A percentile compares a stretch with the other conserved stretches of the same genome.
Conservation (phyloP, 257 asterid genomes). For the Rehmannia glutinosa region DNA sequence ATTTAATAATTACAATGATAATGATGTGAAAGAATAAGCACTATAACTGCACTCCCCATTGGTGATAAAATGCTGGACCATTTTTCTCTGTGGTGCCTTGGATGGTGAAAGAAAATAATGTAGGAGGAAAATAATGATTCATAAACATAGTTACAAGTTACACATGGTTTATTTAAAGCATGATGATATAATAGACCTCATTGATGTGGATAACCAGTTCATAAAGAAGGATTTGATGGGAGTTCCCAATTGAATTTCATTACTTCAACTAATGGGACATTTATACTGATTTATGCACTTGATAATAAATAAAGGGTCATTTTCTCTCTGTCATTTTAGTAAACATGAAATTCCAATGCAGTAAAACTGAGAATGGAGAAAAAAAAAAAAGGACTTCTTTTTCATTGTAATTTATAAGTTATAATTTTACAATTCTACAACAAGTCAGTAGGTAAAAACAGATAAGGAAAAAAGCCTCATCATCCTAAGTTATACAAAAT, state of each 20-base stretch:
- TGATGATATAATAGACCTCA: background rate
- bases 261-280: background rate
- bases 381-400: background rate
- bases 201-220: constrained; percentile 10
- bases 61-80: constrained; percentile 33
- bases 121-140: background rate
- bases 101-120: constrained; percentile 15
- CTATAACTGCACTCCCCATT: constrained; percentile 7
- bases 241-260: background rate
- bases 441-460: constrained; percentile 22
- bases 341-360: background rate
- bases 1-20: constrained; percentile 8
- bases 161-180: background rate
- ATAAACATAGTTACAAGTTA: background rate
- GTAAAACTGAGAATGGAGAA: background rate
- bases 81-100: background rate
- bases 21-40: constrained; percentile 10
- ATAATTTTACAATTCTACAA: constrained; percentile 29
- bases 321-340: background rate
- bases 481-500: constrained; percentile 44
- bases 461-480: constrained; percentile 40
- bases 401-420: constrained; percentile 18
- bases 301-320: background rate
- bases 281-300: background rate
- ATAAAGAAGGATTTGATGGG: background rate